phyloP scores from a whole-genome alignment of 345 rosid species.

The Boechera divaricarpa region DNA sequence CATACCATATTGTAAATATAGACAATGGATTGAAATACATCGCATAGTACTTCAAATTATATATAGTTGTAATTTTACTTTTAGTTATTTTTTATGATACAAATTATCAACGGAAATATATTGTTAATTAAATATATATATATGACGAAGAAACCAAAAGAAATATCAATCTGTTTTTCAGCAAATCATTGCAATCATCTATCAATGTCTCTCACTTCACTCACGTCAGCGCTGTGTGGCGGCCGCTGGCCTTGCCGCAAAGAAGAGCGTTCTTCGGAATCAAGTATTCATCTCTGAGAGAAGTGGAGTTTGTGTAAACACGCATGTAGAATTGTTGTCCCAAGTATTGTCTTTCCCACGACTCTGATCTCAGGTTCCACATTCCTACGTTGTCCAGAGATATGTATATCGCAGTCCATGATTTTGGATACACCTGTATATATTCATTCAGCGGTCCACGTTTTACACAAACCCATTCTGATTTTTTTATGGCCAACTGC shows the following conservation, averaged over 20 bases:
- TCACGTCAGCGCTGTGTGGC: slow-evolving; percentile 14
- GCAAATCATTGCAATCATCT: not conserved
- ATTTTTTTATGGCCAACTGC: not conserved
- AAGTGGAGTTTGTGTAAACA: slow-evolving; percentile 48
- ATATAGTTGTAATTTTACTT: not conserved
- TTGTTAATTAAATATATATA: not conserved
- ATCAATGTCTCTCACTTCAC: not conserved
- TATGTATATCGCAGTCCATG: slow-evolving; percentile 28
- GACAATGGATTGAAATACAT: not conserved
- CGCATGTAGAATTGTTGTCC: slow-evolving; percentile 83
- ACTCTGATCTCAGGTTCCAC: slow-evolving; percentile 35
- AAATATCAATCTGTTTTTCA: not conserved
- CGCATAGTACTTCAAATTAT: not conserved
- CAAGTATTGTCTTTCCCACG: slow-evolving; percentile 82
- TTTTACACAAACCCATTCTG: not conserved
- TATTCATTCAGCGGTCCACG: not conserved
- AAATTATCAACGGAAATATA: too few relatives aligned
- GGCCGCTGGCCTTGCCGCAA: slow-evolving; percentile 61
- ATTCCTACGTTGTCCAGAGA: slow-evolving; percentile 14
- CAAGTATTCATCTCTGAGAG: slow-evolving; percentile 8
- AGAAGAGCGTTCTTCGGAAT: slow-evolving; percentile 44
- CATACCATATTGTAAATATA: not conserved
- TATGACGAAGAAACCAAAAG: not conserved
- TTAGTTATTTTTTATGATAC: too few relatives aligned
- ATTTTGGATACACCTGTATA: slow-evolving; percentile 22